Evolutionary conservation across 306 rosid species (phyloP), one percentile per base, ranked within the genome.

Genomic region (Pyrus betulifolia): DNA sequence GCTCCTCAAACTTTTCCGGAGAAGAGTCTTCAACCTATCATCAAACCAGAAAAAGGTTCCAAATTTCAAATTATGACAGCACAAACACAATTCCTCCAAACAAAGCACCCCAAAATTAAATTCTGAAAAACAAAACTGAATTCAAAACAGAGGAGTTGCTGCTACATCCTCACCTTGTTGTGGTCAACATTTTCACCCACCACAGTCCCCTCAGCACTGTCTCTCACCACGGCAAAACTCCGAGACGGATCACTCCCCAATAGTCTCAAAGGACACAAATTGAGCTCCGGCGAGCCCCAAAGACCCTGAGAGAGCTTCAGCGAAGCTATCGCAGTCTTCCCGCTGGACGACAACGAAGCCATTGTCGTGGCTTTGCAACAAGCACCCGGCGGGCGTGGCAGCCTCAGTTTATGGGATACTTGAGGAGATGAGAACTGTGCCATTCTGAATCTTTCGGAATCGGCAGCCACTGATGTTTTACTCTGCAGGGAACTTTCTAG

Each of bases 1-100:
- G 89, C 82, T 92, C 97, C 49, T 70, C 76, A 42, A 86, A 65
- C 59, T 85, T 83, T 55, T 69, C 71, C 18, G 74, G 35, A 38
- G 23, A 35, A 55, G 23, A 35, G 45, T 73, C 80, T 54, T 17
- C 73, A 68, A 69, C 77, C 85, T 82, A 38, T 17, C 25, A 71
- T 11, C 8, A 58, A 21, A 9, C 15, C 67, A 81, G 6, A 60
- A 74, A 60, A 15, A 65, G 3, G 31, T 46, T 55, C 17, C 4
- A 25, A 17, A 77, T 25, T 13, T 46, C 25, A 6, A 18, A 19
- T 15, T n/a, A 28, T 40, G 22, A 25, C 27, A 11, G 51, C 22
- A 44, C 12, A 13, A 44, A n/a, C 72, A 14, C 18, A 8, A 31
- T 8, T 31, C 2, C 5, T 23, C 23, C 3, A 23, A 23, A 21